phyloP scores from a whole-genome alignment of 345 rosid species.

The Eucalyptus tenuipes region DNA sequence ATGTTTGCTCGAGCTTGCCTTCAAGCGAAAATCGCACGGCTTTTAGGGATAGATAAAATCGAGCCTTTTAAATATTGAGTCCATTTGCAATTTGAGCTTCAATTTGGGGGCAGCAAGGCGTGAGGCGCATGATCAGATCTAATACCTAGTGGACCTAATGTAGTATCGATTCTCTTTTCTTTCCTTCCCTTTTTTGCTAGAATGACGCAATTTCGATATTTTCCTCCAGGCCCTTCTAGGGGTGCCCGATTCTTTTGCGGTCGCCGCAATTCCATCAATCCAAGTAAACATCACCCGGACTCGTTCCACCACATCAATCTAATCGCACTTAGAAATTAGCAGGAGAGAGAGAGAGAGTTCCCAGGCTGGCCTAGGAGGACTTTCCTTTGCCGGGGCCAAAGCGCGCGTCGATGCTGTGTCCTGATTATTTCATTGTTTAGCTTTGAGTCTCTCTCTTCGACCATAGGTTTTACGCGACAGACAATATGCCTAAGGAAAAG shows the following conservation, averaged over 20 bases:
- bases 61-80: not conserved
- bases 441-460: not conserved
- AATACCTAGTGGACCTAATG: not conserved
- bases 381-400: not conserved
- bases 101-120: not conserved
- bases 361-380: not conserved
- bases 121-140: not conserved
- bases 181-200: accelerated
- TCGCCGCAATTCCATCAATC: not conserved
- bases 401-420: too few relatives aligned
- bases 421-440: not conserved
- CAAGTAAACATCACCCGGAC: not conserved
- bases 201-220: not conserved
- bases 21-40: not conserved
- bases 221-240: accelerated
- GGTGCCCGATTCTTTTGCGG: not conserved
- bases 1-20: not conserved
- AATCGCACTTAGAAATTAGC: not conserved
- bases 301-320: not conserved
- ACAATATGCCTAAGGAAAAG: not conserved
- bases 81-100: not conserved
- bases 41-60: not conserved
- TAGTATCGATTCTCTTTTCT: not conserved
- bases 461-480: not conserved
- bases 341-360: too few relatives aligned